Evolutionary conservation across 345 rosid species (phyloP).

Genomic region (Euphorbia tirucalli): DNA sequence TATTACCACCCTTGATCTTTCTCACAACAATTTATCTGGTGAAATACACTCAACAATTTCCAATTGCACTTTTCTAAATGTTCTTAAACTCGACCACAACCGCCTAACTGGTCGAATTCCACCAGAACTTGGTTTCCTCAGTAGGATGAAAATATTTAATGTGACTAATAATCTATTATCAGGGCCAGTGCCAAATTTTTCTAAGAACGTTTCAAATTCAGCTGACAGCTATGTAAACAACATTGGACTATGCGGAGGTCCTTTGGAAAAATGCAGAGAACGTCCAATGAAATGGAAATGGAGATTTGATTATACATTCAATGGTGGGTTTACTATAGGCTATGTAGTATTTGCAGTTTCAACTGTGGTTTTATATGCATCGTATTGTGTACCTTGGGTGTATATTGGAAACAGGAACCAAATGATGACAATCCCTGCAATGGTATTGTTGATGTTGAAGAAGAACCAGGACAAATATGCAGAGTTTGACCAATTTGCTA

Average conservation of each 20-base stretch:
- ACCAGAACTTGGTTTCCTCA: not conserved
- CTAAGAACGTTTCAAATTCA: not conserved
- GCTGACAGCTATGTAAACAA: constrained; percentile 23
- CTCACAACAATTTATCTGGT: constrained; percentile 26
- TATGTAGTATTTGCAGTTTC: not conserved
- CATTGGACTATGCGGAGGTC: constrained; percentile 22
- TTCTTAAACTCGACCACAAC: constrained; percentile 21
- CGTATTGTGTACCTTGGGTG: constrained; percentile 4
- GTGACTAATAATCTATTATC: constrained; percentile 24
- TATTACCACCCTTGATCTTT: constrained; percentile 17
- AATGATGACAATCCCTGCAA: not conserved
- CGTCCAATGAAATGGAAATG: not conserved
- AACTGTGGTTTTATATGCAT: not conserved
- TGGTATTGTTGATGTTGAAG: not conserved
- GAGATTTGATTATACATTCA: constrained; percentile 1
- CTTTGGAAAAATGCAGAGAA: constrained; percentile 9
- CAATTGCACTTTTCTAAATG: constrained; percentile 10
- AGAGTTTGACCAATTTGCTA: not conserved
- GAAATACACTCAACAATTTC: constrained; percentile 21
- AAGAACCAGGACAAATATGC: not conserved
- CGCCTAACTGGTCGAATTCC: constrained; percentile 20
- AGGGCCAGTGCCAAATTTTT: constrained; percentile 19
- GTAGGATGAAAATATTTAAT: not conserved
- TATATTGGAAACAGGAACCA: not conserved
- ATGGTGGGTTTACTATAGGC: constrained; percentile 7